Evolutionary conservation across 2,329 filamentous ascomycete species (phyloP).

Genomic region (Sporothrix variecibatus): DNA sequence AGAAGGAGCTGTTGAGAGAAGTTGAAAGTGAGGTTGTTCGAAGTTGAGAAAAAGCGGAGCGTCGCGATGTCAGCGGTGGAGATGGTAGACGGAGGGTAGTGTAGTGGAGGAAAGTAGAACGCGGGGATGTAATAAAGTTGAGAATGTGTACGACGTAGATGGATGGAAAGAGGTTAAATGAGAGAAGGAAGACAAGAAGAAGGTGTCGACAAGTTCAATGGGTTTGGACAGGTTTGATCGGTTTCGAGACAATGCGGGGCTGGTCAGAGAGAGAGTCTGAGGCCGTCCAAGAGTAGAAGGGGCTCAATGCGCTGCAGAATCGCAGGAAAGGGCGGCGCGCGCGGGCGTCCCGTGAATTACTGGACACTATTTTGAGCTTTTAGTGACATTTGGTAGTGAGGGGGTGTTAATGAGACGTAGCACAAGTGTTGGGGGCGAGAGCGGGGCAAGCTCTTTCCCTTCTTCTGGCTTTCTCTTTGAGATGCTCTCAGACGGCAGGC

Average conservation of each 20-base stretch:
- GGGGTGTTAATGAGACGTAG: not conserved
- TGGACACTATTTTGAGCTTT: not conserved
- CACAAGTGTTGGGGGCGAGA: not conserved
- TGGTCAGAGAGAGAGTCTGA: conserved; percentile 1
- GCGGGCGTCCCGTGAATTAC: conserved; percentile 3
- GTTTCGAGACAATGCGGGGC: conserved; percentile 17
- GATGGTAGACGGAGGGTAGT: not conserved
- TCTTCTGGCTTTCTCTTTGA: not conserved
- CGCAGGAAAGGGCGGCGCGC: not conserved
- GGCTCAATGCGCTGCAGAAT: conserved; percentile 16
- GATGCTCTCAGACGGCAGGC: not conserved
- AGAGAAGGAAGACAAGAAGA: not conserved
- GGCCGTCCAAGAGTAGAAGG: conserved; percentile 6
- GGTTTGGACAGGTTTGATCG: not conserved
- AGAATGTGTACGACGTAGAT: not conserved
- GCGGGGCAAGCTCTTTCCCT: not conserved
- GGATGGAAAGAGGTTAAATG: not conserved
- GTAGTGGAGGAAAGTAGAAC: not conserved
- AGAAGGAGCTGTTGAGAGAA: not conserved
- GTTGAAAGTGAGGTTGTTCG: not conserved
- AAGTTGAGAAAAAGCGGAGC: not conserved
- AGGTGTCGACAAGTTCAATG: conserved; percentile 9
- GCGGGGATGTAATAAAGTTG: not conserved
- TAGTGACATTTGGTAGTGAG: conserved; percentile 15
- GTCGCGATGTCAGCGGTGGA: not conserved